phyloP scores from a whole-genome alignment of 1,284 basidiomycete species.

The Puccinia brachypodii region DNA sequence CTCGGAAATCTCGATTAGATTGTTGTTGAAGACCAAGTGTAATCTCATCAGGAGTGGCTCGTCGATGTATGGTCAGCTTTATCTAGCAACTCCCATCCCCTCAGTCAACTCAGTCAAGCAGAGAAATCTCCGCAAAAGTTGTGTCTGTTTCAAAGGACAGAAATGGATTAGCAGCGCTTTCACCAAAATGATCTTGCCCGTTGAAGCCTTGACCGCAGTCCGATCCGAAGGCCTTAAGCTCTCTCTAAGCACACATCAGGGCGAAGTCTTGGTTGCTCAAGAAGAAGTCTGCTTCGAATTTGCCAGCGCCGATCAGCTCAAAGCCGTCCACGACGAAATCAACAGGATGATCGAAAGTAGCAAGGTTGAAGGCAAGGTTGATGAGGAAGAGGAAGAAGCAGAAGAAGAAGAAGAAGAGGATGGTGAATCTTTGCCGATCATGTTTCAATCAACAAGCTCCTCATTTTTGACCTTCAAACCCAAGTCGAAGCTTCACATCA shows the following conservation, averaged over 20 bases:
- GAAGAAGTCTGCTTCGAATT: conserved; percentile 98
- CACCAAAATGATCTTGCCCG: conserved; percentile 84
- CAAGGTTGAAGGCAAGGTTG: neutral
- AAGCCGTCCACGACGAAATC: conserved; percentile 19
- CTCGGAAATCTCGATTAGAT: conserved; percentile 10
- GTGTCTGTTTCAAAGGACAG: conserved; percentile 43
- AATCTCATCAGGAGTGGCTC: conserved; percentile 77
- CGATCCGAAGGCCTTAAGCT: conserved; percentile 63
- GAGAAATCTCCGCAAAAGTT: conserved; percentile 61
- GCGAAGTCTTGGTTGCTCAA: conserved; percentile 59
- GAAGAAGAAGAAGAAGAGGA: conserved; percentile 51
- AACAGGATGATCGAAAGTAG: neutral
- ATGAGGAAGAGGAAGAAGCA: conserved; percentile 41
- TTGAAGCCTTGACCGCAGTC: conserved; percentile 78
- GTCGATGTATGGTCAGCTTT: conserved; percentile 80
- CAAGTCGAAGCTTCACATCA: conserved; percentile 75
- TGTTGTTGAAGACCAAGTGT: conserved; percentile 55
- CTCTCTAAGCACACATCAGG: neutral
- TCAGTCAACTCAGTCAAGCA: conserved; percentile 68
- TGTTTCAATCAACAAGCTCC: conserved; percentile 89
- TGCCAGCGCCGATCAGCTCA: conserved; percentile 65
- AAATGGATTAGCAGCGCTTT: conserved; percentile 28
- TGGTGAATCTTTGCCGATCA: conserved; percentile 63
- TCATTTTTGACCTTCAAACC: conserved; percentile 95
- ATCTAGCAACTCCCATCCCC: conserved; percentile 71